Base-by-base conservation (phyloP, 352 stramenopile genomes). In the Globisporangium acanthophoron region DNA sequence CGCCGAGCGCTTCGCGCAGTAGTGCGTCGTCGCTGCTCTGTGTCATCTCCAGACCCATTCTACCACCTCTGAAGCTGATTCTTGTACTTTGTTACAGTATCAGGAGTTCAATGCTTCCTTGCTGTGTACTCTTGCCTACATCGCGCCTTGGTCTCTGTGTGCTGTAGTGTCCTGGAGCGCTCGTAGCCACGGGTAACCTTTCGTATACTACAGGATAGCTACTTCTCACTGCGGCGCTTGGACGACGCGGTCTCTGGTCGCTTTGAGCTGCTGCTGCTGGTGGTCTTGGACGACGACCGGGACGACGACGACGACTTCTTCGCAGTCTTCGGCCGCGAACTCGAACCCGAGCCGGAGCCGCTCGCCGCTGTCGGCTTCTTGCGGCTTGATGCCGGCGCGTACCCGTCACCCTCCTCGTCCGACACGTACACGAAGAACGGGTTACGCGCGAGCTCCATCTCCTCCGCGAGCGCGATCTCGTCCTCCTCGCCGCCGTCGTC, bases 381-480 rank as follows among this genome's bases (percentile, higher is more conserved):
- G 2, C 78, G 66, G 43, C 62, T 74, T 15, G 77, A 64, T 15
- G 82, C 84, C 18, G 81, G 78, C 16, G 84, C 84, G 54, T 91
- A 92, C 13, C 84, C 84, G 46, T 92, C 80, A 6, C 79, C 77
- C 61, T 93, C 80, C 0, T 90, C 85, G 56, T 94, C 84, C 5
- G 78, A 87, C 27, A 90, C 78, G 66, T 94, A 94, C 52, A 92
- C 73, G 47, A 94, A 89, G 59, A 90, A 94, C 24, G 81, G 81
- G 56, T 93, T 90, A 6, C 79, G 71, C 41, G 74, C 67, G 11
- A 88, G 65, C 60, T 92, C 80, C 35, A 90, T 68, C 51, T 90
- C 82, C 29, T 89, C 80, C 0, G 76, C 76, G 20, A 74, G 67
- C 15, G 76, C 67, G 54, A 90, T 84, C 62, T 90, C 77, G 40